Evolutionary conservation across 257 asterid species (phyloP).

Genomic region (Salvia hispanica): DNA sequence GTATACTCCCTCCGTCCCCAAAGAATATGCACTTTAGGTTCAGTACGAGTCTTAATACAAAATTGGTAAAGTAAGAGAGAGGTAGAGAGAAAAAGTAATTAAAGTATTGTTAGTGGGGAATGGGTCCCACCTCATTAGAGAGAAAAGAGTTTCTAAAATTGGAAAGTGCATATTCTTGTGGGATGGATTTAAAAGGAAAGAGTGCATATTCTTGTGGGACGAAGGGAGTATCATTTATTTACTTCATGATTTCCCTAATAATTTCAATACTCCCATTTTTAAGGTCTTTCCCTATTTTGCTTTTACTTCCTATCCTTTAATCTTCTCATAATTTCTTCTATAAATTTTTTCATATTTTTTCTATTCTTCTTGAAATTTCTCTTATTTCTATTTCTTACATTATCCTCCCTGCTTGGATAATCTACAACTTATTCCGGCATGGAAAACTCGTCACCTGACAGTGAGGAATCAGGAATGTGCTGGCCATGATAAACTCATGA

Average conservation of each 20-base stretch:
- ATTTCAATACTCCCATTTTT: not conserved
- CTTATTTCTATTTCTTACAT: not conserved
- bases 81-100: no score
- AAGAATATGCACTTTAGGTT: no score
- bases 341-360: not conserved
- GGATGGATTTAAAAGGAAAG: no score
- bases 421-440: not conserved
- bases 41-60: no score
- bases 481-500: not conserved
- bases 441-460: not conserved
- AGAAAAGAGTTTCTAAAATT: no score
- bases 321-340: slow-evolving; percentile 2
- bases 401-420: not conserved
- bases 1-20: no score
- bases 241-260: not conserved
- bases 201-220: no score
- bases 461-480: not conserved
- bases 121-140: no score
- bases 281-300: no score
- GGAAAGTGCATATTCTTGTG: no score
- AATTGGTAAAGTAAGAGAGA: no score
- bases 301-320: not conserved
- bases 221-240: not conserved
- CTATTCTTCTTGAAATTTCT: not conserved
- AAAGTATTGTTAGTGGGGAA: no score